Percentiles rank a stretch among this genome's conserved stretches.
Conservation (phyloP, 352 stramenopile genomes). For the Pythium rhizo-oryzae region DNA sequence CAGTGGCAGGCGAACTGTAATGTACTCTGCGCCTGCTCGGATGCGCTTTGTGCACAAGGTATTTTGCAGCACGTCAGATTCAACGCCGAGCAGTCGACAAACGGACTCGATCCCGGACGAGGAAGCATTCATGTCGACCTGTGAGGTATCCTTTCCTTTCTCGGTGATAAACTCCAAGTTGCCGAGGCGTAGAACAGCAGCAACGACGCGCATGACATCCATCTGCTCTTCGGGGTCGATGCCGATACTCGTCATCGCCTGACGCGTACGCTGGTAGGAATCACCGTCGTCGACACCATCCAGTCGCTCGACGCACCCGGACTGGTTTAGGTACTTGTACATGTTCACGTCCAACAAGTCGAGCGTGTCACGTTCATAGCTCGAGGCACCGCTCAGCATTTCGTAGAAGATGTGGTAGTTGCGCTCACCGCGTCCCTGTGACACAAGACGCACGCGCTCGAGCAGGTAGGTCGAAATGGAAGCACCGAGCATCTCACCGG, state of each 20-base stretch:
- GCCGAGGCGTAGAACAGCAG: slow-evolving; percentile 86
- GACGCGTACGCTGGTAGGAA: slow-evolving; percentile 72
- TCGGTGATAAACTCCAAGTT: slow-evolving; percentile 81
- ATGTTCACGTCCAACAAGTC: slow-evolving; percentile 45
- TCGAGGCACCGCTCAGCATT: slow-evolving; percentile 80
- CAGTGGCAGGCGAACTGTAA: slow-evolving; percentile 67
- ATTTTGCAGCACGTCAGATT: slow-evolving; percentile 54
- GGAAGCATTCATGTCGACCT: slow-evolving; percentile 56
- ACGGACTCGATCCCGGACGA: slow-evolving; percentile 74
- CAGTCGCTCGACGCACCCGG: slow-evolving; percentile 66
- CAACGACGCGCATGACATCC: slow-evolving; percentile 82
- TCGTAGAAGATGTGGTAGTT: slow-evolving; percentile 99
- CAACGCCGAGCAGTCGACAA: slow-evolving; percentile 74
- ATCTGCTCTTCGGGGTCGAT: slow-evolving; percentile 78
- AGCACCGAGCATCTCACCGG: slow-evolving; percentile 79
- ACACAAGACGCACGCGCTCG: slow-evolving; percentile 95
- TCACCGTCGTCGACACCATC: slow-evolving; percentile 80
- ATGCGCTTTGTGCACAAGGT: slow-evolving; percentile 83
- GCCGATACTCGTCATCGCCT: slow-evolving; percentile 85
- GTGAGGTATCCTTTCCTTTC: slow-evolving; percentile 68
- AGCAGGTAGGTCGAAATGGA: slow-evolving; percentile 94
- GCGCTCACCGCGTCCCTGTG: slow-evolving; percentile 92
- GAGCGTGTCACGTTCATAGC: slow-evolving; percentile 52
- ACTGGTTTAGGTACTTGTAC: slow-evolving; percentile 89
- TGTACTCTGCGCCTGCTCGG: slow-evolving; percentile 74